A percentile compares a stretch with the other conserved stretches of the same genome.
These are phyloP conservation scores for Cryptosporidium baileyi DNA, from an alignment of 169 alveolate genomes.

Conservation along the genomic window DNA sequence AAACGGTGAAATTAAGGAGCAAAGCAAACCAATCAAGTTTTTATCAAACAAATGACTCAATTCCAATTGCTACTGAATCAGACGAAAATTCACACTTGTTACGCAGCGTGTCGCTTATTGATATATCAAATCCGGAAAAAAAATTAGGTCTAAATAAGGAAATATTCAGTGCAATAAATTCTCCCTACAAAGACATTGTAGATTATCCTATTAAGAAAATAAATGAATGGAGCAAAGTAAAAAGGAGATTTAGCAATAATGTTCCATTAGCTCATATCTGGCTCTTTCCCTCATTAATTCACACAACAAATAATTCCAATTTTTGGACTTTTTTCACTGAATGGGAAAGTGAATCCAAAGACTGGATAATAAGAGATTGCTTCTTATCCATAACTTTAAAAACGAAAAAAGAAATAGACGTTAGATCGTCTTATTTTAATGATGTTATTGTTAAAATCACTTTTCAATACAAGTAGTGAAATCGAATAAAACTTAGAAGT, in stretches of 20 bases:
- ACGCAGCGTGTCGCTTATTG: conserved; percentile 42
- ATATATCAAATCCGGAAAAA: conserved; percentile 45
- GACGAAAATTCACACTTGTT: conserved; percentile 7
- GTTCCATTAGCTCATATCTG: conserved; percentile 52
- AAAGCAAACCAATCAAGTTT: background rate
- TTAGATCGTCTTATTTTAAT: conserved; percentile 16
- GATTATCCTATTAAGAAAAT: conserved; percentile 38
- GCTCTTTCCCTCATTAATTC: conserved; percentile 54
- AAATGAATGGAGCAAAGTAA: conserved; percentile 34
- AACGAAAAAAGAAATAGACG: background rate
- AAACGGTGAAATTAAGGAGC: background rate
- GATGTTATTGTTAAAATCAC: background rate
- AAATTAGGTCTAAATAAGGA: background rate
- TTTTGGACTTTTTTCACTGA: conserved; percentile 48
- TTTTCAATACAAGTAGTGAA: conserved; percentile 26
- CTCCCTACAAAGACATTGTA: conserved; percentile 63
- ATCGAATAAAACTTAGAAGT: background rate
- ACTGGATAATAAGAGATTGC: conserved; percentile 32
- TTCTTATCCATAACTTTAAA: conserved; percentile 9
- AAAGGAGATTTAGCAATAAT: background rate
- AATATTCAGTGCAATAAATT: conserved; percentile 2
- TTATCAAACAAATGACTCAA: background rate
- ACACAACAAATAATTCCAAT: conserved; percentile 16
- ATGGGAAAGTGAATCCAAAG: conserved; percentile 14
- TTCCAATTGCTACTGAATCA: background rate